Percentiles rank a stretch among this genome's conserved stretches.
These are phyloP conservation scores for Ambrosia hybrid DNA, from an alignment of 140 eudicot species.

Conservation along the genomic window DNA sequence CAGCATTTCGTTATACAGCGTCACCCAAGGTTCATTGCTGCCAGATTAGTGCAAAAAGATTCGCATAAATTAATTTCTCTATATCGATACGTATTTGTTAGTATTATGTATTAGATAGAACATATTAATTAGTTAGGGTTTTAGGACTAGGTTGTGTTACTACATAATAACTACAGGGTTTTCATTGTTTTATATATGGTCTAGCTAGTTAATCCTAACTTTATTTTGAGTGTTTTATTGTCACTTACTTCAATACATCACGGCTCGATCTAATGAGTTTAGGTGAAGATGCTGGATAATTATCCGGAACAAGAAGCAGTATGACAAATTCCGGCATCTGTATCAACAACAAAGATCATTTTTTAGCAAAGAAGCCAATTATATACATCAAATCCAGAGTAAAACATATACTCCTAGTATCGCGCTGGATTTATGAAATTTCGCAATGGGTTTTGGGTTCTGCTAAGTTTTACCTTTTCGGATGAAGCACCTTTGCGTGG, in stretches of 20 bases:
- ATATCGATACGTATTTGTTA: no score
- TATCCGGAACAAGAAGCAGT: conserved; percentile 29
- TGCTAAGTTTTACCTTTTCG: conserved; percentile 30
- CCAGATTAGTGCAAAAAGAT: not conserved
- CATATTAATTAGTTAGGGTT: no score
- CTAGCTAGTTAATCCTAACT: not conserved
- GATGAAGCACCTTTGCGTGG: conserved; percentile 26
- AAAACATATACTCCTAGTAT: not conserved
- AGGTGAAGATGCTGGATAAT: conserved; percentile 44
- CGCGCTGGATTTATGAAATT: not conserved
- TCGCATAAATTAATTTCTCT: no score
- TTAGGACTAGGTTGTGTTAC: no score
- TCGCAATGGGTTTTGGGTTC: not conserved
- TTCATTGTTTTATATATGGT: not conserved
- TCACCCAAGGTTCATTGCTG: conserved; percentile 35
- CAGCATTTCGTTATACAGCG: conserved; percentile 27
- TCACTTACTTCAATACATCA: conserved; percentile 35
- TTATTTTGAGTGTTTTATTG: not conserved
- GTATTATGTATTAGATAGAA: no score
- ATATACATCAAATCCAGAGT: not conserved
- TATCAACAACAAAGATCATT: not conserved
- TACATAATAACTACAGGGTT: no score
- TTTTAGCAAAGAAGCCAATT: not conserved
- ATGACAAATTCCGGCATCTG: conserved; percentile 37
- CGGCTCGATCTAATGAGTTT: conserved; percentile 14